Base-by-base conservation (phyloP, 257 asterid species). In the Thymus quinquecostatus region DNA sequence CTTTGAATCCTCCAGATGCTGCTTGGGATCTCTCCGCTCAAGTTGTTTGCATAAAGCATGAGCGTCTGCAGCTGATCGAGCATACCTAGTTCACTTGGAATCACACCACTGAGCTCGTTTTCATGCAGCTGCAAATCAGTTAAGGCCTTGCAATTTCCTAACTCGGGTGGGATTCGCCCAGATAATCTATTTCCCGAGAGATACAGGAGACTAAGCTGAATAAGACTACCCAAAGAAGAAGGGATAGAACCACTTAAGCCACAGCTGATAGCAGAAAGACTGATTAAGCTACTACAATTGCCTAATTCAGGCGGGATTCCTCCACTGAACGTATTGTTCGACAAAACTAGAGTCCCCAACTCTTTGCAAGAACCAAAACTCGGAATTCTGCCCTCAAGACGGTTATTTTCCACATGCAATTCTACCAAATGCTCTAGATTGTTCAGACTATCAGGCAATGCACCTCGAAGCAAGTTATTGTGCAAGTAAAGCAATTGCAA, bases 161-260 rank as follows among this genome's bases (percentile, higher is more conserved):
- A 76, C 71, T 92, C 89, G 2, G 85, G 84, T 4, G 98, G 98
- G 73, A 92, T 92, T 64, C 48, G 50, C 34, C 97, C 96, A 1
- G 96, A 87, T 3, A 92, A 78, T 36, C 14, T 71, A 88, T 88
- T 92, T 54, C 56, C 65, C n/a, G 85, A 65, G 54, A 92, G 80
- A 75, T 90, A 87, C 64, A 92, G 93, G 29, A 21, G 67, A 38
- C 27, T 33, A 57, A 92, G 79, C 59, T 82, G 43, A 44, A 81
- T 64, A 56, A 92, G 90, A 21, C 45, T 87, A 40, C 94, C 96
- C 12, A 90, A 71, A 59, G 90, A 85, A 64, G 96, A 74, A 40
- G 98, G 98, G 55, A 90, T 82, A 1, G 66, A 73, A 13, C 97
- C 98, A 70, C 69, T 86, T 48, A 93, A 78, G 63, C 86, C 80